Conservation (phyloP, 2,329 filamentous ascomycete genomes). For the Colletotrichum agaves region DNA sequence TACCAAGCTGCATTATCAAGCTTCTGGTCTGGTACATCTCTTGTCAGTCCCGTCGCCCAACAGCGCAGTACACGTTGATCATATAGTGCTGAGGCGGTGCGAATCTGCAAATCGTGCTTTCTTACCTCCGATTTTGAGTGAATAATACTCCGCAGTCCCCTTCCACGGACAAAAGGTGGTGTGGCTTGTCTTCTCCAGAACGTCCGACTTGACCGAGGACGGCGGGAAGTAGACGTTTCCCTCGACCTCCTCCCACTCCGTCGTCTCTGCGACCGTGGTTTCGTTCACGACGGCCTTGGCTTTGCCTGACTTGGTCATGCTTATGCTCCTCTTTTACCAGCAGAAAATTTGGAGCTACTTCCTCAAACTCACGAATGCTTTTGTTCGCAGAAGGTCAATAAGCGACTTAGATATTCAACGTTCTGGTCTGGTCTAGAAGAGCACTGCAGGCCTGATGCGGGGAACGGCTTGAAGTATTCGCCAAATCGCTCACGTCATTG, state of each 20-base stretch:
- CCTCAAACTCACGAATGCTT: neutral
- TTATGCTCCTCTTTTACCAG: neutral
- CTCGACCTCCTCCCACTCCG: conserved; percentile 64
- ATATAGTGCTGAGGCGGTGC: too few relatives aligned
- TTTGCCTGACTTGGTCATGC: conserved; percentile 43
- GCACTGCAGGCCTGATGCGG: conserved; percentile 1
- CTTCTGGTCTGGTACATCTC: conserved; percentile 41
- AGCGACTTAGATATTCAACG: neutral
- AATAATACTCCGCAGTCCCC: conserved; percentile 67
- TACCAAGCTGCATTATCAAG: conserved; percentile 68
- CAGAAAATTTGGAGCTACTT: neutral
- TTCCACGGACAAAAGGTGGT: conserved; percentile 67
- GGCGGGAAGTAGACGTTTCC: conserved; percentile 68
- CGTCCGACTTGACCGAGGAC: conserved; percentile 54
- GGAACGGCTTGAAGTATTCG: conserved; percentile 17
- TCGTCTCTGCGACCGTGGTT: conserved; percentile 60
- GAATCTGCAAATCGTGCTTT: neutral
- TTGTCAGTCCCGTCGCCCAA: too few relatives aligned
- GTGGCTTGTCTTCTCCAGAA: conserved; percentile 56
- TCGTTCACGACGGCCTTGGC: conserved; percentile 59
- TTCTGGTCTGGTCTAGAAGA: neutral
- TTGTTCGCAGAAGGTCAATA: too few relatives aligned
- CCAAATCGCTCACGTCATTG: conserved; percentile 30
- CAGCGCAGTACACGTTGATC: too few relatives aligned
- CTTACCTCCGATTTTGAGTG: conserved; percentile 58